Percentiles rank a stretch among this genome's conserved stretches.
These are phyloP conservation scores for Pseudogymnoascus sp. DNA, from an alignment of 2,329 filamentous ascomycete species.

Conservation along the genomic window DNA sequence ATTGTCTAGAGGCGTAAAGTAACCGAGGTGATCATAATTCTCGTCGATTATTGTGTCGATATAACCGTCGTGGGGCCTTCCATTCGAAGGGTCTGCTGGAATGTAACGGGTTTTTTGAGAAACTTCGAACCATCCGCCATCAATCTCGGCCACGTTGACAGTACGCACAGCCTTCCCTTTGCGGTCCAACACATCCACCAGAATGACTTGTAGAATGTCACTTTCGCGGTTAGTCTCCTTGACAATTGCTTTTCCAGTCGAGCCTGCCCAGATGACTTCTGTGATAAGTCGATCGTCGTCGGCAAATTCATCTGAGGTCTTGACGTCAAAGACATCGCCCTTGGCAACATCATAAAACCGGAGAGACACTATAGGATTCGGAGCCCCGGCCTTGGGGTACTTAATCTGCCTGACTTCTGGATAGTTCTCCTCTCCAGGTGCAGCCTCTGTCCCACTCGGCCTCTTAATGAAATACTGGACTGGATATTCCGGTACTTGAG, in stretches of 20 bases:
- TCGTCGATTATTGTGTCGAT: constrained; percentile 84
- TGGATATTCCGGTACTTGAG: constrained; percentile 81
- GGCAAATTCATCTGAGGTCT: constrained; percentile 67
- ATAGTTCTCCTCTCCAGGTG: constrained; percentile 72
- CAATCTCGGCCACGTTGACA: constrained; percentile 72
- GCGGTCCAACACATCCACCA: constrained; percentile 70
- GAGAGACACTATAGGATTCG: constrained; percentile 83
- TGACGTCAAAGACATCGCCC: constrained; percentile 70
- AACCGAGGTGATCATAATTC: constrained; percentile 83
- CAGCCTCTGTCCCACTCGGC: constrained; percentile 65
- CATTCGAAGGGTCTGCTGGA: constrained; percentile 70
- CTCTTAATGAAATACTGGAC: constrained; percentile 88
- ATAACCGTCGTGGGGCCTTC: constrained; percentile 77
- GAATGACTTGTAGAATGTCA: constrained; percentile 77
- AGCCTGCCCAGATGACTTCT: constrained; percentile 82
- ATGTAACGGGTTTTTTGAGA: constrained; percentile 79
- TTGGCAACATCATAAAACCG: constrained; percentile 80
- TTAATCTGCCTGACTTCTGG: constrained; percentile 89
- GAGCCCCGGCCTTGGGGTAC: constrained; percentile 91
- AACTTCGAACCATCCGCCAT: constrained; percentile 96
- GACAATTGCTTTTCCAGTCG: constrained; percentile 66
- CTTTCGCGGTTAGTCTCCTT: constrained; percentile 93
- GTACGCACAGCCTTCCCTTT: constrained; percentile 72
- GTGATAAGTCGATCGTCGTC: constrained; percentile 85
- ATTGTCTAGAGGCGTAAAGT: constrained; percentile 83